Conservation (phyloP, 2,329 filamentous ascomycete species). For the Furcasterigmium furcatum region DNA sequence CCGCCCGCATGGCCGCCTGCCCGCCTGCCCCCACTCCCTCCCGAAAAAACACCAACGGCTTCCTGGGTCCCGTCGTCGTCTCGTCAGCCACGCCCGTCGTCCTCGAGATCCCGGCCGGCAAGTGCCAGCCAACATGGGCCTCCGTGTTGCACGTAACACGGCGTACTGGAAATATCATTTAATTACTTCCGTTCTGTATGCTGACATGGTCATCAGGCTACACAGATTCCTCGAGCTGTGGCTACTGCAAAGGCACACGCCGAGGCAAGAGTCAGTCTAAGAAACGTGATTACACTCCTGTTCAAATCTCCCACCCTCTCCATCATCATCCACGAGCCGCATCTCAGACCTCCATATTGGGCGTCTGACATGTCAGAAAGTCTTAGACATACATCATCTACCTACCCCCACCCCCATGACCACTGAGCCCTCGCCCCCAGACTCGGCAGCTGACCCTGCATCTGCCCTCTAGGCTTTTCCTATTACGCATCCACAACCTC, state of each 20-base stretch:
- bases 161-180: background rate
- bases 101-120: background rate
- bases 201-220: slow-evolving; percentile 36
- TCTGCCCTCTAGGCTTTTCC: slow-evolving; percentile 57
- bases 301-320: background rate
- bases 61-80: background rate
- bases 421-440: background rate
- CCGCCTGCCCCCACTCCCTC: background rate
- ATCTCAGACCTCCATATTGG: too few relatives aligned
- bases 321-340: background rate
- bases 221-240: slow-evolving; percentile 47
- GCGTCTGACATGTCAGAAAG: too few relatives aligned
- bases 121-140: background rate
- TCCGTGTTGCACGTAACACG: too few relatives aligned
- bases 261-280: slow-evolving; percentile 43
- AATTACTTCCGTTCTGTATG: background rate
- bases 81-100: too few relatives aligned
- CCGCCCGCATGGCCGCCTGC: slow-evolving; percentile 1
- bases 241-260: slow-evolving; percentile 42
- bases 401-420: background rate
- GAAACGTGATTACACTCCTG: slow-evolving; percentile 36
- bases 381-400: too few relatives aligned
- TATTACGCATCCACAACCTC: slow-evolving; percentile 66
- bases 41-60: too few relatives aligned
- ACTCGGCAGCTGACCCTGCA: background rate